Conservation (phyloP, 345 rosid species). For the Rhizophora mangle region DNA sequence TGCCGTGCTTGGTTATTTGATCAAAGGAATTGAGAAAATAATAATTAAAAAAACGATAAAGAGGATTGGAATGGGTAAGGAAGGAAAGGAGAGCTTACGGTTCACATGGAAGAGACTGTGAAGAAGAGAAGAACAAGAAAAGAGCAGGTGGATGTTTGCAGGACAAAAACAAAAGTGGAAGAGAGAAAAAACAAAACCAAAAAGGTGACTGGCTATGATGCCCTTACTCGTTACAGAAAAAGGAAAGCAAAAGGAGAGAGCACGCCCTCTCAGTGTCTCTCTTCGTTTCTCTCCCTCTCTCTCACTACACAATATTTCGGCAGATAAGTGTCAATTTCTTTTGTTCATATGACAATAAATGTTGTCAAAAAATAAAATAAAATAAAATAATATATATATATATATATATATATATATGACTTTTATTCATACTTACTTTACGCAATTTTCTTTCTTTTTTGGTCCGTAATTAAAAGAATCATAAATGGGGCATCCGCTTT, state of each 20-base stretch:
- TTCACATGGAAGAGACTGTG: conserved; percentile 29
- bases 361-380: neutral
- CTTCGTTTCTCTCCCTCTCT: neutral
- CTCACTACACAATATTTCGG: neutral
- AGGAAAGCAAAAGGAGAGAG: conserved; percentile 7
- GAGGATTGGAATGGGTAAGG: neutral
- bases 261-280: neutral
- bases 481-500: conserved; percentile 22
- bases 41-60: neutral
- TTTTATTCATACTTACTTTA: no score
- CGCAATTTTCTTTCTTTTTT: neutral
- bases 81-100: neutral
- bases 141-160: conserved; percentile 35
- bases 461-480: conserved; percentile 20
- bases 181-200: no score
- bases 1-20: no score
- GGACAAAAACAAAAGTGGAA: conserved; percentile 4
- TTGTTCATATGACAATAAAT: no score
- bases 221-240: conserved; percentile 10
- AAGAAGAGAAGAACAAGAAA: conserved; percentile 9
- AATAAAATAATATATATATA: neutral
- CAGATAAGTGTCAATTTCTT: no score
- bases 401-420: neutral
- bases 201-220: conserved; percentile 26
- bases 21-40: neutral